These are phyloP conservation scores for Myxozyma vanderwaltii DNA, from an alignment of 805 yeast genomes.

Conservation along the genomic window DNA sequence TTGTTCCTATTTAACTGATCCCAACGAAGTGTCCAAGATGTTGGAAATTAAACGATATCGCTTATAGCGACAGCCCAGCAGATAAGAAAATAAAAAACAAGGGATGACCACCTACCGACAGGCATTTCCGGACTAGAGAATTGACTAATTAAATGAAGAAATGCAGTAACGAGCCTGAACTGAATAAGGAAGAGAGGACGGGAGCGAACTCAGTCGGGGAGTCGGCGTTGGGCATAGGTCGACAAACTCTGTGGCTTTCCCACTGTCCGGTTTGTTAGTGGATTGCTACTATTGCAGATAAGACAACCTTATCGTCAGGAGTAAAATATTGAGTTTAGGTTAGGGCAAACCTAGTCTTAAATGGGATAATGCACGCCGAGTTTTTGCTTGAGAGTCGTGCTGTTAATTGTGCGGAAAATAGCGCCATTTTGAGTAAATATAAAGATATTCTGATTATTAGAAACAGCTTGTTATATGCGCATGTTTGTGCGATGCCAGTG, in stretches of 20 bases:
- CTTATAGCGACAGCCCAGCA: neutral
- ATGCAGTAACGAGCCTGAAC: neutral
- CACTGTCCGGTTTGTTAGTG: neutral
- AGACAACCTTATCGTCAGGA: constrained; percentile 6
- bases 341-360: neutral
- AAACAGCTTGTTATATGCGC: neutral
- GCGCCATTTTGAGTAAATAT: neutral
- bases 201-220: neutral
- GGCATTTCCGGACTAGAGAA: neutral
- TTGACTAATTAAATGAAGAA: neutral
- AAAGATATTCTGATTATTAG: neutral
- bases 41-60: neutral
- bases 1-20: too few species aligned
- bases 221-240: neutral
- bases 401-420: neutral
- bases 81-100: neutral
- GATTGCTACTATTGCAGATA: neutral
- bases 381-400: neutral
- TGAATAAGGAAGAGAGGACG: neutral
- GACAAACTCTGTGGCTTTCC: neutral
- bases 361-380: neutral
- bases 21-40: neutral
- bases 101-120: constrained; percentile 4
- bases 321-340: constrained; percentile 2
- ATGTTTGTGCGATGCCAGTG: too few species aligned